Conservation (phyloP, 495 filamentous ascomycete species). For the Penicillium silybi region DNA sequence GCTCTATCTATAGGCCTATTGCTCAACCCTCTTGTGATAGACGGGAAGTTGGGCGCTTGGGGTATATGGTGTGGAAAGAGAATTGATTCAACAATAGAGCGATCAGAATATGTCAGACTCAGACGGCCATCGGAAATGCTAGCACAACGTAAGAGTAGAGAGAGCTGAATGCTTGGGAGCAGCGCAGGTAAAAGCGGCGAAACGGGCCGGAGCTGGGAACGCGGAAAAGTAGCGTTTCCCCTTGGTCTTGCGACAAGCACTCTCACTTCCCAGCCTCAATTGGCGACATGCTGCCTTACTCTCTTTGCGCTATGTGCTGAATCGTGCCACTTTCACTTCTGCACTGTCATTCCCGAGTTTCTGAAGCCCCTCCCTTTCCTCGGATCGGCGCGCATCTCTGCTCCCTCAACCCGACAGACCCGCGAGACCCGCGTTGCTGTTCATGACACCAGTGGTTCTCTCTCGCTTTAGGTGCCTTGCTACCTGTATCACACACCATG, state of each 20-base stretch:
- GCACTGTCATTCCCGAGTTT: not conserved
- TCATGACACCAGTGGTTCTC: conserved; percentile 1
- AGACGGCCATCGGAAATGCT: no score
- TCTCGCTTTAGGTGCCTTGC: not conserved
- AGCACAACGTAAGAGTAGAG: not conserved
- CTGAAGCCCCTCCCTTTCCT: not conserved
- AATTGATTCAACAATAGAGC: not conserved
- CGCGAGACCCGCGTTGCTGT: not conserved
- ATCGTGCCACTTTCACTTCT: not conserved
- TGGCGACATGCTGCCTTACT: not conserved
- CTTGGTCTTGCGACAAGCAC: conserved; percentile 6
- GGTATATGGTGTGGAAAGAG: no score
- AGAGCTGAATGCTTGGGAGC: not conserved
- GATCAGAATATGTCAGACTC: not conserved
- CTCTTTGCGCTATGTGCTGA: conserved; percentile 3
- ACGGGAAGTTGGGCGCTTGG: no score
- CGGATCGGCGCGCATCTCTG: conserved; percentile 1
- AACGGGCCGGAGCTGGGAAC: conserved; percentile 8
- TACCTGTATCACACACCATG: conserved; percentile 21
- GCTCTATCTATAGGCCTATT: no score
- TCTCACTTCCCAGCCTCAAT: conserved; percentile 5
- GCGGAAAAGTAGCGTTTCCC: conserved; percentile 9
- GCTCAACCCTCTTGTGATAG: no score
- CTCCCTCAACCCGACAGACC: not conserved
- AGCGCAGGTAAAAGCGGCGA: conserved; percentile 6